These are phyloP conservation scores for Lolium perenne DNA, from an alignment of 176 grass and related monocot species.

Conservation along the genomic window DNA sequence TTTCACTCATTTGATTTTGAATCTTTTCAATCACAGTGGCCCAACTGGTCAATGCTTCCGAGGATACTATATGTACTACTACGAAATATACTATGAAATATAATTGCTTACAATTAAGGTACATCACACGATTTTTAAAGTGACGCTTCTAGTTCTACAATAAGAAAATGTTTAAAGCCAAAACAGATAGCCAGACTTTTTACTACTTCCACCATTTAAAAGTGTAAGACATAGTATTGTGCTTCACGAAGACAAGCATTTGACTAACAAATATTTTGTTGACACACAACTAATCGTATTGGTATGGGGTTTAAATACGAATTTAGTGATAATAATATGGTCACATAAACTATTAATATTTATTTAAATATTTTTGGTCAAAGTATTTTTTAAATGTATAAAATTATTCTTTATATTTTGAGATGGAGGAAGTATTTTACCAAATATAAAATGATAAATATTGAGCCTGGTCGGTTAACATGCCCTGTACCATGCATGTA, in stretches of 20 bases:
- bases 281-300: not conserved
- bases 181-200: not conserved
- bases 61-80: too few relatives aligned
- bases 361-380: not conserved
- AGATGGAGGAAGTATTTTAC: not conserved
- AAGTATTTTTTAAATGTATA: not conserved
- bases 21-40: too few relatives aligned
- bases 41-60: too few relatives aligned
- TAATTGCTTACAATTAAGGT: too few relatives aligned
- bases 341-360: not conserved
- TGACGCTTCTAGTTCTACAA: not conserved
- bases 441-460: not conserved
- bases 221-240: not conserved
- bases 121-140: too few relatives aligned
- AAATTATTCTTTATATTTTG: not conserved
- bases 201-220: not conserved
- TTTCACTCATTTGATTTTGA: too few relatives aligned
- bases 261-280: not conserved
- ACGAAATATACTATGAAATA: too few relatives aligned
- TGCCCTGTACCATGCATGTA: not conserved
- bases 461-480: not conserved
- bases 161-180: too few relatives aligned
- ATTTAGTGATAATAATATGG: not conserved
- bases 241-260: not conserved
- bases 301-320: not conserved